Conservation (phyloP, 2,329 filamentous ascomycete genomes). For the Xylariales sp. region DNA sequence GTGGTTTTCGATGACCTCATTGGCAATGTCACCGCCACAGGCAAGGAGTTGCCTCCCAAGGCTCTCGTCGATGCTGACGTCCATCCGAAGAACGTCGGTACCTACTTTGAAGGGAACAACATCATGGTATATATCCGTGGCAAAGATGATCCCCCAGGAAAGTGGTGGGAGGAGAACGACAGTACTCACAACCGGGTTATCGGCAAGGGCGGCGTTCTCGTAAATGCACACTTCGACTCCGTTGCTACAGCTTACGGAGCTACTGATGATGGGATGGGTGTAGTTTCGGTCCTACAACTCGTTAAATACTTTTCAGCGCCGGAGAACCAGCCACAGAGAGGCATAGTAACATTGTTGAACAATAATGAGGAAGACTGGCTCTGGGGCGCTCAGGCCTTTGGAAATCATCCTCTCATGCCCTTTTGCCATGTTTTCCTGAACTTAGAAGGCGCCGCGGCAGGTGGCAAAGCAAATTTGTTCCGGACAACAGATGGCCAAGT, state of each 20-base stretch:
- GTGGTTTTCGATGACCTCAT: slow-evolving; percentile 68
- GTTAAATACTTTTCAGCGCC: slow-evolving; percentile 78
- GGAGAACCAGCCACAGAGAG: slow-evolving; percentile 69
- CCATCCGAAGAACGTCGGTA: slow-evolving; percentile 26
- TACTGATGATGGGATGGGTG: slow-evolving; percentile 89
- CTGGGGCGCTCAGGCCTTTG: slow-evolving; percentile 81
- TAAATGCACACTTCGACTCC: slow-evolving; percentile 91
- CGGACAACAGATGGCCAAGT: slow-evolving; percentile 84
- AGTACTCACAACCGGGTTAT: slow-evolving; percentile 41
- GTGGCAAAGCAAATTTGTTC: slow-evolving; percentile 83
- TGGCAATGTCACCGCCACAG: slow-evolving; percentile 59
- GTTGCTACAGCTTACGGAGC: slow-evolving; percentile 90
- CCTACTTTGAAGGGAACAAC: slow-evolving; percentile 92
- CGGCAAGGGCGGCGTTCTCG: slow-evolving; percentile 72
- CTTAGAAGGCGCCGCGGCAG: slow-evolving; percentile 89
- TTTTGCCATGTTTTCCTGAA: slow-evolving; percentile 89
- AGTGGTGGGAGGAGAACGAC: slow-evolving; percentile 62
- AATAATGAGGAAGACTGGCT: slow-evolving; percentile 94
- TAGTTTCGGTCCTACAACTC: slow-evolving; percentile 80
- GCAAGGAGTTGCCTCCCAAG: slow-evolving; percentile 1
- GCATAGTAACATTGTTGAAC: slow-evolving; percentile 83
- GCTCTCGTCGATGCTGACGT: neutral
- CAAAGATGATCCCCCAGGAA: slow-evolving; percentile 63
- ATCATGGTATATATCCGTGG: slow-evolving; percentile 90
- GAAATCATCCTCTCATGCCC: slow-evolving; percentile 73